Base-by-base conservation (phyloP, 2,329 filamentous ascomycete species). In the Achaetomium macrosporum region DNA sequence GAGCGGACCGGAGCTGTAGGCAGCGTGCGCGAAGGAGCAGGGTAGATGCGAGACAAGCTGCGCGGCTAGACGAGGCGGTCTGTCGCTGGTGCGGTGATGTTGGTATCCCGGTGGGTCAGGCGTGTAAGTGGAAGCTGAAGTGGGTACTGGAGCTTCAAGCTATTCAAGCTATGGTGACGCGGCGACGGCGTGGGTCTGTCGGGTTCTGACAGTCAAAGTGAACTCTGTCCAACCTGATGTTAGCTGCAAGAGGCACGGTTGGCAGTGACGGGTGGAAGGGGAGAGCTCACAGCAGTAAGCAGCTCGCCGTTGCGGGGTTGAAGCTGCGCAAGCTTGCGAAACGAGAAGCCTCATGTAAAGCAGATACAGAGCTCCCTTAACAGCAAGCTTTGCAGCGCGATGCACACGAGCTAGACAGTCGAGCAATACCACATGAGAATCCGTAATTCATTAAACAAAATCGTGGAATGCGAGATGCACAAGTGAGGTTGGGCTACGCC, bases 401-500 rank as follows among this genome's bases (percentile, higher is more conserved):
- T 8, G 35, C 11, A 16, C 35, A 37, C 4, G 7, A 25, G 25
- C 25, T 25, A 25, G 25, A 25, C 25, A 16, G n/a, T 2, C 7
- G 7, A 37, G 15, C 35, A 37, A 16, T 16, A 8, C 13, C 35
- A 37, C 7, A 8, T n/a, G 13, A 13, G 15, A 16, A 51, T 20
- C 20, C 36, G 35, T 50, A 46, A 50, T 5, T 48, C 43, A 33
- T 45, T 15, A 20, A 44, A 39, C 19, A 39, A n/a, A 29, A 3
- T 15, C 33, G 41, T 45, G 31, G 19, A 37, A 42, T 42, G 40
- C 25, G 39, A 42, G 41, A 40, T 35, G 40, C 50, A 50, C n/a
- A 37, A 17, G 17, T 6, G 15, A 50, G 52, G 49, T 55, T 47
- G 45, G 49, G 55, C 49, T 29, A 41, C 13, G 41, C 37, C 35